These are phyloP conservation scores for Tricholomella constricta DNA, from an alignment of 768 basidiomycete species.

Conservation along the genomic window DNA sequence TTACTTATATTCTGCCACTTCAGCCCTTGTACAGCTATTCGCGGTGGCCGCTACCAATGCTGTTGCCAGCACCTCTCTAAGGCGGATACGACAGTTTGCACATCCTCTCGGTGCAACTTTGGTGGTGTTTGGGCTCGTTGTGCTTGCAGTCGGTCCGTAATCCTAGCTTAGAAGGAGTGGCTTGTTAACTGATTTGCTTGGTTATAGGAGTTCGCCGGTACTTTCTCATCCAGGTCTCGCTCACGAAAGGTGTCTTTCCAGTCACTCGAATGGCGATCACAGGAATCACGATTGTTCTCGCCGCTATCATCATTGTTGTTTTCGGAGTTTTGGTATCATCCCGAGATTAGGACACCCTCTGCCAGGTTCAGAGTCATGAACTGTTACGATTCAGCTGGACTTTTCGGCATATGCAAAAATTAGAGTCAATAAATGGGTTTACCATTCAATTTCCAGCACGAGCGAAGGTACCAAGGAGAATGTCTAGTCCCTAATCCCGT, in stretches of 20 bases:
- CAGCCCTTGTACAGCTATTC: slow-evolving; percentile 62
- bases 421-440: no score
- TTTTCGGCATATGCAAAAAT: no score
- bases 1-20: background rate
- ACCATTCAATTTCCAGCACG: no score
- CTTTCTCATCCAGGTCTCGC: slow-evolving; percentile 51
- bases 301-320: slow-evolving; percentile 18
- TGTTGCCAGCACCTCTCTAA: slow-evolving; percentile 5
- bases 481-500: no score
- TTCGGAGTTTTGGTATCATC: slow-evolving; percentile 21
- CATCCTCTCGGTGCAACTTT: slow-evolving; percentile 55
- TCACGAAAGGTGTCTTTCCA: slow-evolving; percentile 54
- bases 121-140: slow-evolving; percentile 45
- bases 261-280: slow-evolving; percentile 49
- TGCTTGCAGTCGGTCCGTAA: slow-evolving; percentile 49
- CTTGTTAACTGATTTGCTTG: background rate
- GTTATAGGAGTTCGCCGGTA: slow-evolving; percentile 50
- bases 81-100: slow-evolving; percentile 36
- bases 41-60: slow-evolving; percentile 31
- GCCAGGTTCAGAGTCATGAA: no score
- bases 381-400: no score
- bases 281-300: slow-evolving; percentile 31
- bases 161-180: no score
- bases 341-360: slow-evolving; percentile 11
- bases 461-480: no score